These are phyloP conservation scores for Corymbia citriodora DNA, from an alignment of 441 rosid genomes.

Conservation along the genomic window DNA sequence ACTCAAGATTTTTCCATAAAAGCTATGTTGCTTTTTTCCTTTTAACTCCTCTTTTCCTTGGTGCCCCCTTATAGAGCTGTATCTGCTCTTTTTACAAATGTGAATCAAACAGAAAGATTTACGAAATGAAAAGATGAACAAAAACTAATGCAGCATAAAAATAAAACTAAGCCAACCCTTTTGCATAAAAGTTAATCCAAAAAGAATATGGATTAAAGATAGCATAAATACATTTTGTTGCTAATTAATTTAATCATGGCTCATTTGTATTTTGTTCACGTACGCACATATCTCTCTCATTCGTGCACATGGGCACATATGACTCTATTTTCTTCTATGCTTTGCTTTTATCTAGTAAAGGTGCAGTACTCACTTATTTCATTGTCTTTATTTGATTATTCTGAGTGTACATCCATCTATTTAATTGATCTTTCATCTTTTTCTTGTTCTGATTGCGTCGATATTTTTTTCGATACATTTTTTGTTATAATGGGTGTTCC, in stretches of 20 bases:
- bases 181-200: background rate
- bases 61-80: no score
- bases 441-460: background rate
- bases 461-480: background rate
- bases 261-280: background rate
- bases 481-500: background rate
- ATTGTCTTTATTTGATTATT: background rate
- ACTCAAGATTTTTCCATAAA: no score
- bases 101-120: background rate
- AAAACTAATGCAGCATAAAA: background rate
- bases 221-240: background rate
- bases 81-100: no score
- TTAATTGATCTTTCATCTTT: background rate
- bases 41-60: no score
- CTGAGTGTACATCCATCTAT: background rate
- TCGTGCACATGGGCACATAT: no score
- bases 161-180: background rate
- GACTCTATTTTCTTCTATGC: no score
- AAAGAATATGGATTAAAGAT: no score
- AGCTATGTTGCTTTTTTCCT: no score
- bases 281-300: background rate
- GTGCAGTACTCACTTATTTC: background rate
- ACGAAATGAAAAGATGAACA: background rate
- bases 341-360: background rate
- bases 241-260: background rate